Base-by-base conservation (phyloP, 176 grass and related monocot genomes). In the Musa schizocarpa region DNA sequence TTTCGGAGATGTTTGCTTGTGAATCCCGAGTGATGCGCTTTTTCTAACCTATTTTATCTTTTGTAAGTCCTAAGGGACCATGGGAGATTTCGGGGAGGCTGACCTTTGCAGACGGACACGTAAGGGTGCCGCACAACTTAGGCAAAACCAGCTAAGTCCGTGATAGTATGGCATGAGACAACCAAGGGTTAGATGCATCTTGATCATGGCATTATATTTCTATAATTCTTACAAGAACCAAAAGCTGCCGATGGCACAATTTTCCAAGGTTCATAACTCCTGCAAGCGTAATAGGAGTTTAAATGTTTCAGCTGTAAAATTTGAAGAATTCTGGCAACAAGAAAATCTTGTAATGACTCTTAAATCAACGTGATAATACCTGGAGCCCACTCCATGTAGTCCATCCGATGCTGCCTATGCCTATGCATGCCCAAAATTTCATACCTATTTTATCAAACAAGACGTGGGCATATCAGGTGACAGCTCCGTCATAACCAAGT, bases 301-400 rank as follows among this genome's bases (percentile, higher is more conserved):
- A 26, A 69, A 24, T 69, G 48, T 69, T 11, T 11, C 25, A 48
- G 1, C 2, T 50, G 29, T 50, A 22, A 69, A 8, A 50, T 49
- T 19, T 69, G 43, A 69, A 69, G 29, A 50, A 48, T 6, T 2
- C 48, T 6, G 25, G 16, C 24, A 49, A 19, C 13, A 69, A 69
- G 27, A 69, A 10, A 69, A 49, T 49, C 34, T 34, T 50, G 34
- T 14, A 63, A 63, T 23, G 27, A 59, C 55, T 48, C 20, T 10
- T 16, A 16, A 9, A 7, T 29, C 50, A 73, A 77, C 77, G 51
- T 10, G 80, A n/a, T 56, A 54, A 27, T 84, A 95, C 92, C 92
- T 82, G 94, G 94, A 27, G 89, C 90, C 93, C 90, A 97, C 59
- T 97, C 93, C 93, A 97, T 90, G 90, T 82, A 97, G 88, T 92